Evolutionary conservation across 805 yeast genomes (phyloP).

Genomic region (Kazachstania africana): DNA sequence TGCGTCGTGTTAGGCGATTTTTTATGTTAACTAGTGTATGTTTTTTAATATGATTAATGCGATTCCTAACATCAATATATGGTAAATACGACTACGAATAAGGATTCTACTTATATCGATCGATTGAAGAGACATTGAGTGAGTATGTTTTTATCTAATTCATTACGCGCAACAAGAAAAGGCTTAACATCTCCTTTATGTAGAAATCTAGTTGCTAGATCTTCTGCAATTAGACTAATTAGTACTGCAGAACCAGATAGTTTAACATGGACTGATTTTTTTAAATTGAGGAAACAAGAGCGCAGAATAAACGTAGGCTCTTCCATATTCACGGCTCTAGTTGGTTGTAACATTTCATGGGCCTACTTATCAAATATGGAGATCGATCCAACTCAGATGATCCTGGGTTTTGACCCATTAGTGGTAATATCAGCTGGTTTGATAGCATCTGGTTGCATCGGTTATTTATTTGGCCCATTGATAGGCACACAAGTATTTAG

Average conservation of each 20-base stretch:
- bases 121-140: no score
- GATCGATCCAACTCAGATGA: conserved; percentile 75
- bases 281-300: conserved; percentile 62
- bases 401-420: conserved; percentile 84
- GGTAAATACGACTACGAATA: no score
- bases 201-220: no score
- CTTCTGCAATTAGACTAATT: conserved; percentile 1
- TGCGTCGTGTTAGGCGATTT: no score
- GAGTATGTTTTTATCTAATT: no score
- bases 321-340: conserved; percentile 54
- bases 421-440: conserved; percentile 69
- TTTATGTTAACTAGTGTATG: no score
- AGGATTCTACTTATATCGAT: no score
- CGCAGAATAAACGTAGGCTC: conserved; percentile 57
- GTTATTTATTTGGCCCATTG: conserved; percentile 74
- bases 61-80: no score
- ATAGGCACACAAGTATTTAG: conserved; percentile 65
- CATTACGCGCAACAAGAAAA: no score
- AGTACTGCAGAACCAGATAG: background rate
- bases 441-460: conserved; percentile 59
- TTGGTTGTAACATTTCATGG: conserved; percentile 61
- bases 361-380: conserved; percentile 67
- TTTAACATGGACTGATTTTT: conserved; percentile 71
- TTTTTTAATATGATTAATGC: no score
- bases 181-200: no score